Conservation (phyloP, 1,284 basidiomycete genomes). For the Ganoderma lingzhi region DNA sequence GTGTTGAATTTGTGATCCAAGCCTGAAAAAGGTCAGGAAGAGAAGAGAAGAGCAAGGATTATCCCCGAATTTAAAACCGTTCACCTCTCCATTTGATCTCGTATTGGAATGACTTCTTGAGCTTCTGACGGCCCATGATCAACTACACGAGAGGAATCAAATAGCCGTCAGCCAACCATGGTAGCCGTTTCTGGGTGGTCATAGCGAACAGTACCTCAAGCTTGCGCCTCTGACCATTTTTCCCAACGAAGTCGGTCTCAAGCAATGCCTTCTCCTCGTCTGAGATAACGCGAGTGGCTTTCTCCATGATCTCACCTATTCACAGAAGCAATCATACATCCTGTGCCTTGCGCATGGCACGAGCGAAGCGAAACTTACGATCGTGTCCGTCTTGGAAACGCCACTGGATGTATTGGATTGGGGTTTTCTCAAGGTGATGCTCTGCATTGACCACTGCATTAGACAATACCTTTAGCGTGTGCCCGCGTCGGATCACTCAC, state of each 20-base stretch:
- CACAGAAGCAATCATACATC: slow-evolving; percentile 8
- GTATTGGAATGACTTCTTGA: slow-evolving; percentile 96
- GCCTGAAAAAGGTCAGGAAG: slow-evolving; percentile 41
- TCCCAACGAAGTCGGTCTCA: slow-evolving; percentile 91
- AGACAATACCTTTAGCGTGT: slow-evolving; percentile 8
- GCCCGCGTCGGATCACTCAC: slow-evolving; percentile 44
- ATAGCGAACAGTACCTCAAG: slow-evolving; percentile 70
- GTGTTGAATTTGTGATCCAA: slow-evolving; percentile 93
- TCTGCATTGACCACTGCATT: slow-evolving; percentile 54
- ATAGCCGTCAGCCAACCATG: slow-evolving; percentile 9
- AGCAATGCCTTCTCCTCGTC: slow-evolving; percentile 86
- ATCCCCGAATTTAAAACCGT: slow-evolving; percentile 14
- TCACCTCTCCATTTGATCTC: slow-evolving; percentile 93
- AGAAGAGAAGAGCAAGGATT: neutral
- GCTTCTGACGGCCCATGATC: slow-evolving; percentile 96
- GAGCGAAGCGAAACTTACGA: slow-evolving; percentile 62
- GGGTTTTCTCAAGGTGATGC: slow-evolving; percentile 93
- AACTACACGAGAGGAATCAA: slow-evolving; percentile 52
- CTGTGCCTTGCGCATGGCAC: slow-evolving; percentile 13
- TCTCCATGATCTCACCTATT: slow-evolving; percentile 88
- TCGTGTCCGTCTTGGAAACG: slow-evolving; percentile 99
- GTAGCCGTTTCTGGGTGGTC: neutral
- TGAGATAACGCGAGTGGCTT: slow-evolving; percentile 91
- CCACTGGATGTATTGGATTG: slow-evolving; percentile 98
- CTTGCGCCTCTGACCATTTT: slow-evolving; percentile 91